Evolutionary conservation across 208 protist genomes (phyloP), one percentile per base, ranked within the genome.

Genomic region (Giardia duodenalis): DNA sequence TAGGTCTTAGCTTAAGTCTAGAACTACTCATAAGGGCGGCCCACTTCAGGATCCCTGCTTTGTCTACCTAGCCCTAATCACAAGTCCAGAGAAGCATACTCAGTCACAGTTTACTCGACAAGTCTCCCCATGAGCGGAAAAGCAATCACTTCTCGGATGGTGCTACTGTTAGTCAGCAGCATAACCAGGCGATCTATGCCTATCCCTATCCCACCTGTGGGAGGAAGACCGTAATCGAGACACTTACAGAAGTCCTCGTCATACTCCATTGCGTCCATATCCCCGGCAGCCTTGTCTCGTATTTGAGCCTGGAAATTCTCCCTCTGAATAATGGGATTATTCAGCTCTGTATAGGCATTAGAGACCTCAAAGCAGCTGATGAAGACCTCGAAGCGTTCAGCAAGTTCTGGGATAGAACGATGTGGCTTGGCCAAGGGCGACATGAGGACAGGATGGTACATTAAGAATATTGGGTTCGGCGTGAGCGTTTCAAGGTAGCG

Each of bases 281-380:
- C 98, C 87, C 98, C 97, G 92, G 96, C 96, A 92, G 96, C 94
- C 86, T 95, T 94, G 88, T 97, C 96, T 43, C 95, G 95, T 87
- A 97, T 95, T 95, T 99, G 99, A 90, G 96, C 97, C 86, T 96
- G 93, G 94, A 99, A 99, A 92, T 98, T 96, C 76, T 98, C 96
- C 30, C 98, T 94, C 96, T 99, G 99, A 46, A 99, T 96, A 46
- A 98, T 95, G 67, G 99, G 98, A 95, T 99, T 98, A 96, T 99
- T 99, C 88, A 99, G 96, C 96, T 99, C 99, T 0, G 98, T 99
- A 96, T 99, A 99, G 47, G 98, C 97, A 92, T 99, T 99, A 93
- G 95, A 97, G 48, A 99, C 93, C 95, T 99, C 98, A 94, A 98
- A 98, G 93, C 96, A 97, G 92, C 96, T 97, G 4, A 99, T 96